Evolutionary conservation across 2,329 filamentous ascomycete genomes (phyloP).

Genomic region (Epichloe hybrida): DNA sequence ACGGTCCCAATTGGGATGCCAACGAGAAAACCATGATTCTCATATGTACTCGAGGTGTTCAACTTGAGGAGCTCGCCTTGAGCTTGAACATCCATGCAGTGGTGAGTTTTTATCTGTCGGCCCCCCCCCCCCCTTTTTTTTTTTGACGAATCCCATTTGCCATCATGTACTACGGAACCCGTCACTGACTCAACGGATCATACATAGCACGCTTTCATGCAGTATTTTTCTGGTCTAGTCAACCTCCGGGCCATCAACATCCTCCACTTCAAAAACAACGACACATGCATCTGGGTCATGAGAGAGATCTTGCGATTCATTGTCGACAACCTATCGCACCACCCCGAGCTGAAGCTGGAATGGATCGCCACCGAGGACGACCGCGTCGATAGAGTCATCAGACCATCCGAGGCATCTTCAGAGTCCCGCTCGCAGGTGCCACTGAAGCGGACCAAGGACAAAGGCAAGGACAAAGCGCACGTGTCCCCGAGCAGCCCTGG

Average conservation of each 20-base stretch:
- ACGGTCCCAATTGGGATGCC: slow-evolving; percentile 39
- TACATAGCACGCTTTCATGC: slow-evolving; percentile 45
- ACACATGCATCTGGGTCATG: slow-evolving; percentile 42
- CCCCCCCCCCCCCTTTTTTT: too few relatives aligned
- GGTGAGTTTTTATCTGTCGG: slow-evolving; percentile 24
- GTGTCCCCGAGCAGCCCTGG: slow-evolving; percentile 3
- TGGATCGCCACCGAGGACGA: slow-evolving; percentile 43
- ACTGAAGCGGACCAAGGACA: slow-evolving; percentile 22
- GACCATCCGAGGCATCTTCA: slow-evolving; percentile 19
- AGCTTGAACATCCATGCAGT: slow-evolving; percentile 40
- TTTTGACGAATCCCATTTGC: too few relatives aligned
- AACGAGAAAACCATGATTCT: slow-evolving; percentile 40
- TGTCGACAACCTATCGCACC: slow-evolving; percentile 42
- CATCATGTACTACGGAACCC: too few relatives aligned
- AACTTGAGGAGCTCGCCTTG: slow-evolving; percentile 41
- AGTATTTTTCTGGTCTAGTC: slow-evolving; percentile 32
- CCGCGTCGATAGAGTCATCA: slow-evolving; percentile 34
- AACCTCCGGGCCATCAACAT: slow-evolving; percentile 43
- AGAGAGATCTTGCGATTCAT: slow-evolving; percentile 45
- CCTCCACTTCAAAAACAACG: slow-evolving; percentile 38
- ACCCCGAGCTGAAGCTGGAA: slow-evolving; percentile 41
- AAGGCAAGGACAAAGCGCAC: slow-evolving; percentile 19
- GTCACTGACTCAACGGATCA: neutral
- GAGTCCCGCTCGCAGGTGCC: slow-evolving; percentile 16
- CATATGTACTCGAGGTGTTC: slow-evolving; percentile 35